Percentiles rank a stretch among this genome's conserved stretches.
phyloP scores from a whole-genome alignment of 352 stramenopile species.

The Pythium brassicae region DNA sequence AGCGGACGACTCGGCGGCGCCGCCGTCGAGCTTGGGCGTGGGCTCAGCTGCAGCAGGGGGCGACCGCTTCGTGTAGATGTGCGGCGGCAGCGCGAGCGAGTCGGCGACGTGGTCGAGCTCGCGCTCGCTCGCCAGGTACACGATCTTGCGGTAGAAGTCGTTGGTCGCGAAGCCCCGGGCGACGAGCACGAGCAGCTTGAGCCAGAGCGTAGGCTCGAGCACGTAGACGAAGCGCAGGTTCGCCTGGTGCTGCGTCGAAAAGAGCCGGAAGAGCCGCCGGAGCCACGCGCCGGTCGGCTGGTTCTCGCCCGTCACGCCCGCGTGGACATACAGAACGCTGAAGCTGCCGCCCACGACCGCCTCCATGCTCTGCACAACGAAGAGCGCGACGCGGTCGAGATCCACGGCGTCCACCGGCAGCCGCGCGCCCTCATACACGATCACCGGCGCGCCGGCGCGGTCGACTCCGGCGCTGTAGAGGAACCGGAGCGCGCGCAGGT shows the following conservation, averaged over 20 bases:
- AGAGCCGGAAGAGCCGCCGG: conserved; percentile 58
- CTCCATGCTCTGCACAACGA: conserved; percentile 66
- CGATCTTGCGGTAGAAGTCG: conserved; percentile 74
- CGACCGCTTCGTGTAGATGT: conserved; percentile 21
- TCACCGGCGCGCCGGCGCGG: conserved; percentile 53
- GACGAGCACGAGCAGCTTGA: conserved; percentile 72
- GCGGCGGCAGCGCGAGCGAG: conserved; percentile 36
- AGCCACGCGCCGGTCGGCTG: conserved; percentile 62
- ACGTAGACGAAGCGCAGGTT: conserved; percentile 81
- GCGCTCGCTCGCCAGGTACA: conserved; percentile 47
- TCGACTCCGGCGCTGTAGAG: conserved; percentile 71
- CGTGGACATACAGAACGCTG: conserved; percentile 70
- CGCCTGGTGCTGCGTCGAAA: conserved; percentile 44
- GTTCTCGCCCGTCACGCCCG: conserved; percentile 37
- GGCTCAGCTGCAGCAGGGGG: neutral
- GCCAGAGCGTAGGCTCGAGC: conserved; percentile 61
- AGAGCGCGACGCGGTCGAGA: conserved; percentile 69
- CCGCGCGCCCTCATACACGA: conserved; percentile 66
- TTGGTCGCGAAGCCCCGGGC: conserved; percentile 56
- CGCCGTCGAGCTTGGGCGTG: neutral
- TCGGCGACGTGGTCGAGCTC: conserved; percentile 54
- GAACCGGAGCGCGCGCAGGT: conserved; percentile 49
- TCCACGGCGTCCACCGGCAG: conserved; percentile 39
- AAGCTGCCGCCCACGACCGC: conserved; percentile 47
- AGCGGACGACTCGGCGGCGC: no score